phyloP scores from a whole-genome alignment of 1,284 basidiomycete genomes.

The Ustilago cynodontis region DNA sequence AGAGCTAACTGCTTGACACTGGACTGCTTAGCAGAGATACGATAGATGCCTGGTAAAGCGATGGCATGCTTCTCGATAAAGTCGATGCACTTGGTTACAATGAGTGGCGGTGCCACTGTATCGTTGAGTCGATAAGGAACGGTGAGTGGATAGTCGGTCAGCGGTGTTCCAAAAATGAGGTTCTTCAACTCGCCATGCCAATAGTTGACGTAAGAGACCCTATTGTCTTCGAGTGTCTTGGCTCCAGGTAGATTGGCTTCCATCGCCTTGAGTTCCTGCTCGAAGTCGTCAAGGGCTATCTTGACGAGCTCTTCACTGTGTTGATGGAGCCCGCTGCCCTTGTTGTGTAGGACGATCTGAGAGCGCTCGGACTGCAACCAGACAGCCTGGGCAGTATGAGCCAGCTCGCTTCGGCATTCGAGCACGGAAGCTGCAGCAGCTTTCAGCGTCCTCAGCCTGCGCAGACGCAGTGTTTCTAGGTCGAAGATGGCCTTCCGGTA shows the following conservation, averaged over 20 bases:
- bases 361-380: constrained; percentile 57
- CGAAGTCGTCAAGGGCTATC: constrained; percentile 81
- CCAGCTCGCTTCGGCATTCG: constrained; percentile 81
- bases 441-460: constrained; percentile 83
- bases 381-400: constrained; percentile 73
- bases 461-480: constrained; percentile 85
- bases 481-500: constrained; percentile 92
- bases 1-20: constrained; percentile 87
- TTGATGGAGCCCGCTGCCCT: constrained; percentile 54
- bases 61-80: constrained; percentile 80
- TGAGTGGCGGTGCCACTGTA: constrained; percentile 75
- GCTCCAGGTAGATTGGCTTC: constrained; percentile 73
- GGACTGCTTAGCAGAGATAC: constrained; percentile 80
- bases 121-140: constrained; percentile 50
- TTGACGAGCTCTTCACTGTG: constrained; percentile 75
- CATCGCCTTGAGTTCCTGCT: constrained; percentile 73
- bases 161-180: constrained; percentile 89
- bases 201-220: constrained; percentile 80
- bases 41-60: constrained; percentile 76
- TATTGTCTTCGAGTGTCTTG: constrained; percentile 73
- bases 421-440: constrained; percentile 86
- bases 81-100: constrained; percentile 84
- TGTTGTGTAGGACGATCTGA: constrained; percentile 42
- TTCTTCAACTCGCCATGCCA: constrained; percentile 82
- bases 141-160: constrained; percentile 88